phyloP scores from a whole-genome alignment of 1,139 yeast genomes.

The Geotrichum reessii region DNA sequence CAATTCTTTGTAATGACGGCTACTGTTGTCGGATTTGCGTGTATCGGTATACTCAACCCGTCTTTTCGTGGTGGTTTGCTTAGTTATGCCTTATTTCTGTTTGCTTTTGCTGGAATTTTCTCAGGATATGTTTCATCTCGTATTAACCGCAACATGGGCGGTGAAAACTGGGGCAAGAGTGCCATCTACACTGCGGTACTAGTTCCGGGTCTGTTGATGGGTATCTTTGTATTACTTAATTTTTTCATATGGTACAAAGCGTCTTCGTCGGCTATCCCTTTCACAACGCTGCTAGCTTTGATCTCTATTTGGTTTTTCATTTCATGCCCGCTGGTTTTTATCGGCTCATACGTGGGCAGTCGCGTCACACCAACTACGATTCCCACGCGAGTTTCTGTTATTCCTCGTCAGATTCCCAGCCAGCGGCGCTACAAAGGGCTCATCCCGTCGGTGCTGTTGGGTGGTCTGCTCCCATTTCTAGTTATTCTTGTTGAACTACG shows the following conservation, averaged over 20 bases:
- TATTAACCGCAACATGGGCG: conserved; percentile 50
- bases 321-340: conserved; percentile 66
- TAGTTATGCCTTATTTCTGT: conserved; percentile 53
- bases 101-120: conserved; percentile 64
- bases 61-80: conserved; percentile 63
- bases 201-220: conserved; percentile 55
- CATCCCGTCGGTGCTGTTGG: conserved; percentile 34
- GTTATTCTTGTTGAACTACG: conserved; percentile 75
- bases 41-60: conserved; percentile 52
- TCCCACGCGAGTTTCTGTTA: conserved; percentile 32
- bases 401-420: conserved; percentile 38
- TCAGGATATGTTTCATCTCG: conserved; percentile 69
- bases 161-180: conserved; percentile 32
- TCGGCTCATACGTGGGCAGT: conserved; percentile 65
- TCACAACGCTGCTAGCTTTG: conserved; percentile 60
- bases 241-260: conserved; percentile 70
- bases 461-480: conserved; percentile 72
- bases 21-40: conserved; percentile 57
- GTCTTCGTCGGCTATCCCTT: conserved; percentile 72
- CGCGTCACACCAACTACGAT: conserved; percentile 33
- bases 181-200: conserved; percentile 32
- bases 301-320: conserved; percentile 54
- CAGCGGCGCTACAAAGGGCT: conserved; percentile 39
- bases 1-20: conserved; percentile 61
- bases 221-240: conserved; percentile 53